These are phyloP conservation scores for Solanum hybrid DNA, from an alignment of 305 asterid genomes.

Conservation along the genomic window DNA sequence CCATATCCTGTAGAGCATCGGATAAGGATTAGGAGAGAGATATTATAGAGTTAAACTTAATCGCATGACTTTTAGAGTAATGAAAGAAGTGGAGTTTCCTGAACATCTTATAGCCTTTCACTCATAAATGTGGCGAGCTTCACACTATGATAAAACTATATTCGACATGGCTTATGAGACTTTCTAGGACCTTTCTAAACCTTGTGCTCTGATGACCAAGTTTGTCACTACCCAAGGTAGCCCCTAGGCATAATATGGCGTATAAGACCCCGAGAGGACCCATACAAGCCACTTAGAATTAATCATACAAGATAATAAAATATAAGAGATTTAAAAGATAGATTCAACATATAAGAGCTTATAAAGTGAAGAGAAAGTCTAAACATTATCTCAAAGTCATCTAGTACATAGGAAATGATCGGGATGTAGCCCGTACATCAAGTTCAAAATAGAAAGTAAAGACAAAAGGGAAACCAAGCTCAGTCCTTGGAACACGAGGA, in stretches of 20 bases:
- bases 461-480: neutral
- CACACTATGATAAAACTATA: neutral
- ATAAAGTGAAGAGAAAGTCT: neutral
- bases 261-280: neutral
- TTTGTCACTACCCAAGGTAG: neutral
- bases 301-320: neutral
- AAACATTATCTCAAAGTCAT: neutral
- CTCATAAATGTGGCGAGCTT: neutral
- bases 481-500: neutral
- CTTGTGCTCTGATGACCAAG: neutral
- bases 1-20: neutral
- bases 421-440: neutral
- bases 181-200: neutral
- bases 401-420: neutral
- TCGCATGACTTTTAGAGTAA: neutral
- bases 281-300: neutral
- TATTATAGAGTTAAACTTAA: neutral
- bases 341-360: neutral
- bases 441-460: neutral
- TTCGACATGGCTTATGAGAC: neutral
- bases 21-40: neutral
- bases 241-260: neutral
- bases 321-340: neutral
- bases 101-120: neutral
- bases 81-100: neutral